phyloP scores from a whole-genome alignment of 164 flowering plant species.

The Paratinospora sagittata region DNA sequence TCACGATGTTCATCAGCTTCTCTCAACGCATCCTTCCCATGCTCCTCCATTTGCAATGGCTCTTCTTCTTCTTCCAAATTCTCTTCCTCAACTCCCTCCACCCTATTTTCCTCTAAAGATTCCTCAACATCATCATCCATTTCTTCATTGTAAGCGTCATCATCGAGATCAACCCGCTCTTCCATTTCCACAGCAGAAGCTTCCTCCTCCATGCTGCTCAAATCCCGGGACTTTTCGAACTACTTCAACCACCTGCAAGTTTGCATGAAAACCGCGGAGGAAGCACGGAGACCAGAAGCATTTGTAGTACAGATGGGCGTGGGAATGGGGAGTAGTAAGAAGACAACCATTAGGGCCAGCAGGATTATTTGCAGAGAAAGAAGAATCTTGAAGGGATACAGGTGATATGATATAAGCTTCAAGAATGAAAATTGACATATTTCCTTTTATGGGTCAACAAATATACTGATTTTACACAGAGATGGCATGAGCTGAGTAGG shows the following conservation, averaged over 20 bases:
- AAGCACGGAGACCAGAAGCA: slow-evolving; percentile 30
- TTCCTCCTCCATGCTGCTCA: slow-evolving; percentile 51
- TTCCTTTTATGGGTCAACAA: slow-evolving; percentile 17
- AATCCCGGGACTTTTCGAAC: slow-evolving; percentile 2
- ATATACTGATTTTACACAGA: background rate
- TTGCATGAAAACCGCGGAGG: slow-evolving; percentile 35
- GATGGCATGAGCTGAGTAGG: slow-evolving; percentile 21
- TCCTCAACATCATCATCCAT: slow-evolving; percentile 78
- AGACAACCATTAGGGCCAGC: slow-evolving; percentile 22
- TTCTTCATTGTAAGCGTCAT: slow-evolving; percentile 76
- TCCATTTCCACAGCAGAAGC: slow-evolving; percentile 46
- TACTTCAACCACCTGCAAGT: slow-evolving; percentile 29
- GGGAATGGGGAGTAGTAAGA: slow-evolving; percentile 19
- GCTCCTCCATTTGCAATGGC: slow-evolving; percentile 25
- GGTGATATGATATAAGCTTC: slow-evolving; percentile 19
- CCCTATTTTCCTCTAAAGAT: slow-evolving; percentile 54
- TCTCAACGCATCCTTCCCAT: slow-evolving; percentile 28
- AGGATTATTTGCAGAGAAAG: slow-evolving; percentile 26
- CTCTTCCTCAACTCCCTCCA: slow-evolving; percentile 37
- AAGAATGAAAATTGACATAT: slow-evolving; percentile 17
- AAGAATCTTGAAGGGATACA: slow-evolving; percentile 20
- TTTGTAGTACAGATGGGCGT: slow-evolving; percentile 22
- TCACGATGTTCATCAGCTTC: slow-evolving; percentile 31
- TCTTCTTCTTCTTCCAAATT: slow-evolving; percentile 39
- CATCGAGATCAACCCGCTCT: slow-evolving; percentile 87